Base-by-base conservation (phyloP, 139 green algal genomes). In the Chlamydomonas sphaeroides region DNA sequence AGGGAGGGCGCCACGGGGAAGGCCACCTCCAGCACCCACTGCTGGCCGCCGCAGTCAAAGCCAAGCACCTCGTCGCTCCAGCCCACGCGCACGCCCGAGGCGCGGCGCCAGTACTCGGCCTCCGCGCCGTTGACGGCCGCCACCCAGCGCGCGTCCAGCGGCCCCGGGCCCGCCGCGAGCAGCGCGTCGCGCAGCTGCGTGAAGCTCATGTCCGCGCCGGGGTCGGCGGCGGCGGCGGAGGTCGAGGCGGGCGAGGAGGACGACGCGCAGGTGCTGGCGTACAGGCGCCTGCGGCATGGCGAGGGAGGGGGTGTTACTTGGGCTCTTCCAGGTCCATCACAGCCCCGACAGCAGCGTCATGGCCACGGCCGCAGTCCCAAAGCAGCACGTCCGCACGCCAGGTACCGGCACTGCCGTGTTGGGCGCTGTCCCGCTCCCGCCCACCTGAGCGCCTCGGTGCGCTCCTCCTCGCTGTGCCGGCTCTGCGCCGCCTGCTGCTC, bases 41-140 rank as follows among this genome's bases (percentile, higher is more conserved):
- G 97, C 91, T 99, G 93, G 3, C 97, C 97, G 5, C 97, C 97
- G 84, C 97, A 99, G 88, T 99, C 97, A 89, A 99, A 99, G 2
- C 94, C 95, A n/a, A 99, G 89, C 25, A 98, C 94, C 89, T 98
- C 84, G 81, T 99, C 95, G 30, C 4, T 25, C 56, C 56, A 98
- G 36, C 92, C 95, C 36, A 95, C 84, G 0, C 95, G 87, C 20
- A 62, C 42, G 33, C 92, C 93, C 8, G 68, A 51, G 56, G 82
- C 88, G 71, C 76, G 87, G 56, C 84, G 87, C 96, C 97, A 99
- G 76, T 93, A 96, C 75, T 95, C 93, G 2, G 94, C 96, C 88
- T 99, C 96, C 41, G 95, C 95, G 65, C n/a, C n/a, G 81, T 99
- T 99, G 32, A 99, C 93, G 8, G 74, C 53, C 39, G 66, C 76